Evolutionary conservation across 345 rosid genomes (phyloP).

Genomic region (Salix udensis): DNA sequence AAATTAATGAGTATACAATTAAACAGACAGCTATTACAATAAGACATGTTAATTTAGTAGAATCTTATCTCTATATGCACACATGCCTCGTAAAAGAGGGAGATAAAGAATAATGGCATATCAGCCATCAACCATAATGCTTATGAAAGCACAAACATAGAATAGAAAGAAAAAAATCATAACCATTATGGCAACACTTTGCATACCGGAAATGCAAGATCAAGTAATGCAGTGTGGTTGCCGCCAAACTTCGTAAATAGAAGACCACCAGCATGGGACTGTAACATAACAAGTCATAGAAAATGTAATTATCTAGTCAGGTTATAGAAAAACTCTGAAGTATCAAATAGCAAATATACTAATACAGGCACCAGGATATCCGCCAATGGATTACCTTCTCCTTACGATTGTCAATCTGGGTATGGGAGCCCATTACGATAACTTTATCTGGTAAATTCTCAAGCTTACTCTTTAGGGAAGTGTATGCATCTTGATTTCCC

Average conservation of each 20-base stretch:
- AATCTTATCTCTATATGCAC: not conserved
- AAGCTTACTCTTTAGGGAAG: conserved; percentile 64
- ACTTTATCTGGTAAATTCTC: conserved; percentile 73
- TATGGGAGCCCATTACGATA: conserved; percentile 86
- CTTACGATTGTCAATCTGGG: conserved; percentile 85
- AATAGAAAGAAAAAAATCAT: not conserved
- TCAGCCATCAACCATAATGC: not conserved
- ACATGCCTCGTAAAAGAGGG: not conserved
- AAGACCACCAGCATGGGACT: conserved; percentile 95
- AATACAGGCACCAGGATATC: not conserved
- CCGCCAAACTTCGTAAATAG: conserved; percentile 89
- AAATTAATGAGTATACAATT: not conserved
- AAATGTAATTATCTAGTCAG: not conserved
- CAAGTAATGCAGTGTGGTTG: conserved; percentile 87
- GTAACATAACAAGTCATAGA: conserved; percentile 20
- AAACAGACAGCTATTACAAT: not conserved
- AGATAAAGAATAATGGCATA: not conserved
- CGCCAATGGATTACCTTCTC: conserved; percentile 60
- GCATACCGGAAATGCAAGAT: conserved; percentile 88
- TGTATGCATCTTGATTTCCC: conserved; percentile 66
- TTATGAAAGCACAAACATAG: not conserved
- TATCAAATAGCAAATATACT: not conserved
- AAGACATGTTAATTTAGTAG: not conserved
- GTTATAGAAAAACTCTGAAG: not conserved
- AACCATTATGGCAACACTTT: not conserved